Conservation (phyloP, 2,329 filamentous ascomycete species). For the Tolypocladium capitatum region DNA sequence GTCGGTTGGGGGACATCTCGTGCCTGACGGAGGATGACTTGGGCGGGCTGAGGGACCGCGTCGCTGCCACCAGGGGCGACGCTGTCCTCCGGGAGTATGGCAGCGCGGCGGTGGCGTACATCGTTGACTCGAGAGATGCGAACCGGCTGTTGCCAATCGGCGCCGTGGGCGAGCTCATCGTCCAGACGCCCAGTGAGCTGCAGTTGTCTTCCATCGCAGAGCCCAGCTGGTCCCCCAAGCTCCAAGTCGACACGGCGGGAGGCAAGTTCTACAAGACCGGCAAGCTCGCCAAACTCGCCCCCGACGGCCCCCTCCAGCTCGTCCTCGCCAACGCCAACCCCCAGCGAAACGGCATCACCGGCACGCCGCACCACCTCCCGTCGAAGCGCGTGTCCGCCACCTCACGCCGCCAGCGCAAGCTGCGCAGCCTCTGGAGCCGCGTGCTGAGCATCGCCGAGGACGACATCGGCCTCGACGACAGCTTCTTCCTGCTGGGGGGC, state of each 20-base stretch:
- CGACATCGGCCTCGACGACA: conserved; percentile 38
- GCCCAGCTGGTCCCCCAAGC: conserved; percentile 15
- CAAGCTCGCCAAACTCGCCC: conserved; percentile 25
- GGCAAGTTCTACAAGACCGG: conserved; percentile 25
- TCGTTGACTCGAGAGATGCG: conserved; percentile 24
- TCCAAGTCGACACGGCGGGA: conserved; percentile 4
- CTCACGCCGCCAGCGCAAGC: conserved; percentile 27
- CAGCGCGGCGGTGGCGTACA: conserved; percentile 20
- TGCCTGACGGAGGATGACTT: conserved; percentile 21
- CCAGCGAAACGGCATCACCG: background rate
- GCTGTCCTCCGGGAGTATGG: conserved; percentile 11
- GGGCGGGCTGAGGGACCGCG: conserved; percentile 15
- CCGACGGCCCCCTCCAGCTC: conserved; percentile 16
- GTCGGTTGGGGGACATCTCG: conserved; percentile 19
- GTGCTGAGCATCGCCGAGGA: conserved; percentile 30
- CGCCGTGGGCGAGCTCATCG: conserved; percentile 29
- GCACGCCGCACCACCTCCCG: conserved; percentile 4
- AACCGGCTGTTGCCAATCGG: conserved; percentile 24
- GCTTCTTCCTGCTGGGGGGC: conserved; percentile 47
- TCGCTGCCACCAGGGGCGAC: conserved; percentile 5
- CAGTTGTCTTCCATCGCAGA: conserved; percentile 11
- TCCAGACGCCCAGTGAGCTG: conserved; percentile 18
- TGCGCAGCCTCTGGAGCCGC: conserved; percentile 34
- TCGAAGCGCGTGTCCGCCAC: conserved; percentile 22
- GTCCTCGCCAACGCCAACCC: conserved; percentile 8